phyloP scores from a whole-genome alignment of 192 early-diverging fungal species.

The Dissophora globulifera region DNA sequence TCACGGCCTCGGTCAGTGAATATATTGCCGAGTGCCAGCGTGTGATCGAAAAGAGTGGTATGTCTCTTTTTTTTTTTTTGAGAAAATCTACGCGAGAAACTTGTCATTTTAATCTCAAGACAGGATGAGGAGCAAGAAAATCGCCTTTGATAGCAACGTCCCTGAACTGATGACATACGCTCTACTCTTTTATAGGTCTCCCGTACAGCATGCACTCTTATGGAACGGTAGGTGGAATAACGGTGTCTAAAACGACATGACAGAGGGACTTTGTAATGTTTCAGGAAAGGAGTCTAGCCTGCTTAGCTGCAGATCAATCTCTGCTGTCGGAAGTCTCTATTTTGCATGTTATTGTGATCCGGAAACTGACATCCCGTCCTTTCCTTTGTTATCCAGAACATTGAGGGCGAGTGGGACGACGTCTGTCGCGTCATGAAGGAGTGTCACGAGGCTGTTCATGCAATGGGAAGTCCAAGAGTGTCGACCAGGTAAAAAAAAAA shows the following conservation, averaged over 20 bases:
- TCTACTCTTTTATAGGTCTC: slow-evolving; percentile 25
- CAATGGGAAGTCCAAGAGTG: slow-evolving; percentile 51
- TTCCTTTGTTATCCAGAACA: slow-evolving; percentile 9
- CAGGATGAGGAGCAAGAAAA: neutral
- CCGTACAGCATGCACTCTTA: slow-evolving; percentile 47
- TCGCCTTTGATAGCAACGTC: no score
- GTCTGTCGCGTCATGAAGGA: slow-evolving; percentile 52
- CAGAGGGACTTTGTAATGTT: no score
- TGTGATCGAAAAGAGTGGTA: slow-evolving; percentile 52
- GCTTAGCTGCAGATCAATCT: no score
- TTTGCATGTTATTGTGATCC: no score
- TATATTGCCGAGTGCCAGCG: slow-evolving; percentile 53
- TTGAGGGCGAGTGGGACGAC: slow-evolving; percentile 51
- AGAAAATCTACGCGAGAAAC: no score
- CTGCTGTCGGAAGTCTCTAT: no score
- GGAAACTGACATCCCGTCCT: no score
- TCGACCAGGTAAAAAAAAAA: slow-evolving; percentile 33
- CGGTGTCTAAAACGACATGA: no score
- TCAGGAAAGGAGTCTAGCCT: no score
- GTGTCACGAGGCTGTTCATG: slow-evolving; percentile 51
- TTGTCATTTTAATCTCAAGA: no score
- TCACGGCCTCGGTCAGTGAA: slow-evolving; percentile 49
- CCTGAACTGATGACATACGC: no score
- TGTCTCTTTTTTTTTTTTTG: neutral
- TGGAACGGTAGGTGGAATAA: slow-evolving; percentile 25